Evolutionary conservation across 1,139 yeast genomes (phyloP).

Genomic region (Hyphopichia wangnamkhiaoensis): DNA sequence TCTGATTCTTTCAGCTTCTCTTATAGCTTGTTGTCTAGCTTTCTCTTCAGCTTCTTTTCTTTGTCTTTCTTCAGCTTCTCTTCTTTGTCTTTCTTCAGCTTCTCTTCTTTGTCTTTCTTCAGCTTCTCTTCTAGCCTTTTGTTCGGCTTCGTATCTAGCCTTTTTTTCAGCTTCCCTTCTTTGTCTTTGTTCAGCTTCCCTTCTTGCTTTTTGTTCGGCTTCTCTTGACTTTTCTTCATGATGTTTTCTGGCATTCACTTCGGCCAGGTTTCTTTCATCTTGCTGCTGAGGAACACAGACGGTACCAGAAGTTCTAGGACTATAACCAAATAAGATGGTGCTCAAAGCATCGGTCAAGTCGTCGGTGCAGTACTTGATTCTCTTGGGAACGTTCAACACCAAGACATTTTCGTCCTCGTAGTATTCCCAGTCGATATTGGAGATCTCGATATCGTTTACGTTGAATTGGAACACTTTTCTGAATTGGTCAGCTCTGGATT

Average conservation of each 20-base stretch:
- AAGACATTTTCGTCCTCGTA: slow-evolving; percentile 32
- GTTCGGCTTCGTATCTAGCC: slow-evolving; percentile 16
- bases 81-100: slow-evolving; percentile 12
- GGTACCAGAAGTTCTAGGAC: background rate
- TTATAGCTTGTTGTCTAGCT: slow-evolving; percentile 14
- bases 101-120: slow-evolving; percentile 11
- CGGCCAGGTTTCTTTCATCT: background rate
- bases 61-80: slow-evolving; percentile 12
- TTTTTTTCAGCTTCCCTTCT: slow-evolving; percentile 13
- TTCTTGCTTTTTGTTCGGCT: slow-evolving; percentile 11
- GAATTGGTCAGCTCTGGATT: slow-evolving; percentile 35
- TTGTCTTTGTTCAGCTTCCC: slow-evolving; percentile 13
- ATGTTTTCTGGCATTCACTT: slow-evolving; percentile 12
- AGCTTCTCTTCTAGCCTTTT: slow-evolving; percentile 9
- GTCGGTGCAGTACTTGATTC: slow-evolving; percentile 14
- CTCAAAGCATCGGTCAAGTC: slow-evolving; percentile 8
- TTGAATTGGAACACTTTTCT: slow-evolving; percentile 34
- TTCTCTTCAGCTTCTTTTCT: slow-evolving; percentile 13
- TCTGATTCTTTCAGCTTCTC: slow-evolving; percentile 13
- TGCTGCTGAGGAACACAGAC: background rate
- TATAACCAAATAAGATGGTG: slow-evolving; percentile 2
- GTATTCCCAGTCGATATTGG: slow-evolving; percentile 40
- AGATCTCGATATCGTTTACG: slow-evolving; percentile 32
- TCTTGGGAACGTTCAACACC: slow-evolving; percentile 45
- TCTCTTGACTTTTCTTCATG: slow-evolving; percentile 12